Percentiles rank a stretch among this genome's conserved stretches.
Conservation (phyloP, 495 filamentous ascomycete genomes). For the Aspergillus campestris region DNA sequence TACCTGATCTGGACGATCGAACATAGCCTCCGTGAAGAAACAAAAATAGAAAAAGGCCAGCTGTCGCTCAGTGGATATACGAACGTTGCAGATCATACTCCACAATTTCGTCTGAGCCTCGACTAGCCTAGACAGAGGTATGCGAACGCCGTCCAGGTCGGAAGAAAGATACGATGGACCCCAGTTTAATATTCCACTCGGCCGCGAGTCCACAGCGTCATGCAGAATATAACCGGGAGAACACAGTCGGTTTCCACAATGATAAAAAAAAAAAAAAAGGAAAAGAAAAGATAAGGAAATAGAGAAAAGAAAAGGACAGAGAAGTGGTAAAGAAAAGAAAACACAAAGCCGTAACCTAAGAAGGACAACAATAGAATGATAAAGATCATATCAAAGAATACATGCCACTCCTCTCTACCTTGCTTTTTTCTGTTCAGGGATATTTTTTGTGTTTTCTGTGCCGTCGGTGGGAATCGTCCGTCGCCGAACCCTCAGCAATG, state of each 20-base stretch:
- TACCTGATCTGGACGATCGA: too few species aligned
- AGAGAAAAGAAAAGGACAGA: constrained; percentile 9
- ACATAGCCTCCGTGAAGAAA: not conserved
- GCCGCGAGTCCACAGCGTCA: not conserved
- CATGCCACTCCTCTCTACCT: not conserved
- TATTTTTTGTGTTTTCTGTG: constrained; percentile 4
- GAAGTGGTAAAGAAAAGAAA: not conserved
- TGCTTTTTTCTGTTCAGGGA: not conserved
- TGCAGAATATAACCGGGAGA: not conserved
- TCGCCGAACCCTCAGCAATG: constrained; percentile 4
- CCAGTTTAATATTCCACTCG: not conserved
- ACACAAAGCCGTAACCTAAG: too few species aligned
- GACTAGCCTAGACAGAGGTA: too few species aligned
- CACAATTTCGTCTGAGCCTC: too few species aligned
- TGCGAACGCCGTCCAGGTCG: too few species aligned
- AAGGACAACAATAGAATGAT: too few species aligned
- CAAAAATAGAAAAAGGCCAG: not conserved
- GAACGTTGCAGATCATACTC: too few species aligned
- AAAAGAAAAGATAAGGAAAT: constrained; percentile 5
- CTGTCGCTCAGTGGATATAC: not conserved
- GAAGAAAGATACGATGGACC: not conserved
- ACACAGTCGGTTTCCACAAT: constrained; percentile 2
- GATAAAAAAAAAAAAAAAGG: constrained; percentile 5
- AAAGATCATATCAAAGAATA: too few species aligned
- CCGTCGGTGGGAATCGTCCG: not conserved